These are phyloP conservation scores for Zygoascus sp. DNA, from an alignment of 1,139 yeast genomes.

Conservation along the genomic window DNA sequence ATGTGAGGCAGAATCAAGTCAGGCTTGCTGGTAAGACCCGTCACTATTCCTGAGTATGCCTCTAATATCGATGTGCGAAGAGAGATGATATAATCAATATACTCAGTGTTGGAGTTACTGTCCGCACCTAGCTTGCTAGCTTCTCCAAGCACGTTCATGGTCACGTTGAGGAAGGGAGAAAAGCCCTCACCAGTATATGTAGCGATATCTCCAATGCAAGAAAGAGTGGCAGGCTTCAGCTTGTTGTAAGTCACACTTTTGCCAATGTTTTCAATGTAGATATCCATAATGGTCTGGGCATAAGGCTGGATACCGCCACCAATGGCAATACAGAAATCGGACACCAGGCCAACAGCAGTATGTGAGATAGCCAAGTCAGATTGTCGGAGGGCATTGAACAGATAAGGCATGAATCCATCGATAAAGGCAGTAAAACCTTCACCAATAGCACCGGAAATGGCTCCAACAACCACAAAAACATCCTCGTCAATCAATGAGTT, in stretches of 20 bases:
- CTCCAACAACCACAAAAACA: conserved; percentile 83
- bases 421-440: conserved; percentile 68
- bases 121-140: conserved; percentile 50
- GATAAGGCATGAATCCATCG: conserved; percentile 76
- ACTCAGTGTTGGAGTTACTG: conserved; percentile 60
- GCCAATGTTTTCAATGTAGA: conserved; percentile 68
- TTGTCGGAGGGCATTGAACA: conserved; percentile 66
- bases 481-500: conserved; percentile 91
- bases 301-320: conserved; percentile 70
- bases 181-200: conserved; percentile 75
- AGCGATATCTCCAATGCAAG: conserved; percentile 97
- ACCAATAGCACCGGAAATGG: conserved; percentile 78
- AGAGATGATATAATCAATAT: conserved; percentile 66
- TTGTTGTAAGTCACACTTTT: conserved; percentile 67
- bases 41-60: conserved; percentile 91
- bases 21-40: conserved; percentile 74
- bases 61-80: conserved; percentile 86
- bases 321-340: conserved; percentile 92
- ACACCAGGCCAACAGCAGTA: conserved; percentile 91
- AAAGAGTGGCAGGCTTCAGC: conserved; percentile 78
- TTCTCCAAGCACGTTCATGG: conserved; percentile 62
- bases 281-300: conserved; percentile 75
- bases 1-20: conserved; percentile 60
- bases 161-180: conserved; percentile 69
- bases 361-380: conserved; percentile 77